phyloP scores from a whole-genome alignment of 176 grass and related monocot species.

The Oryza meridionalis region DNA sequence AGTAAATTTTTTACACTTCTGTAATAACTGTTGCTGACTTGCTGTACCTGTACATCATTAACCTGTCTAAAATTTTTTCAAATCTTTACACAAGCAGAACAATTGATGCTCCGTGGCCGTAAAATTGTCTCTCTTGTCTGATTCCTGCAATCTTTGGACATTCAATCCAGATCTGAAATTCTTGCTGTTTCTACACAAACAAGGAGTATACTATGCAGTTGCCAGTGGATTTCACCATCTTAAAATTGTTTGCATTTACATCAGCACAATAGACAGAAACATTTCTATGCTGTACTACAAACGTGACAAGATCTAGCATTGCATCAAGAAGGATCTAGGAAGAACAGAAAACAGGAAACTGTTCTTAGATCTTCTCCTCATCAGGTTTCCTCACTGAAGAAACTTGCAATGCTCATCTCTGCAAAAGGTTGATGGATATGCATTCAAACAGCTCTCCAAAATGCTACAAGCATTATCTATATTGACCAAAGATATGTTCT shows the following conservation, averaged over 20 bases:
- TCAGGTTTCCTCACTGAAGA: conserved; percentile 40
- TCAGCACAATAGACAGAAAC: background rate
- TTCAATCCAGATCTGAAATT: conserved; percentile 39
- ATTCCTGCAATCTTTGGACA: background rate
- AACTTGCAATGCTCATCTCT: conserved; percentile 8
- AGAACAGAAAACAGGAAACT: conserved; percentile 17
- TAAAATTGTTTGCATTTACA: conserved; percentile 6
- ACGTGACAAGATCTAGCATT: conserved; percentile 16
- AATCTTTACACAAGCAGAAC: background rate
- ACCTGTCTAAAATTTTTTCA: background rate
- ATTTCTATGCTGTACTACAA: background rate
- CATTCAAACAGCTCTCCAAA: conserved; percentile 33
- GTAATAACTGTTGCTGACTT: background rate
- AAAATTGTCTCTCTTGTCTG: background rate
- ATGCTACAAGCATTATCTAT: conserved; percentile 20
- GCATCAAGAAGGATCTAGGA: conserved; percentile 25
- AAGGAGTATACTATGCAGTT: conserved; percentile 20
- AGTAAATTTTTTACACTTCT: background rate
- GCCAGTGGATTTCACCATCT: conserved; percentile 20
- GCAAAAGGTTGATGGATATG: conserved; percentile 13
- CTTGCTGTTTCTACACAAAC: conserved; percentile 4
- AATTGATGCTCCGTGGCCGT: background rate
- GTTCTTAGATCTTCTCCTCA: conserved; percentile 11
- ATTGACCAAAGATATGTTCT: conserved; percentile 35
- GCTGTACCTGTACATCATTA: background rate